Evolutionary conservation across 2,329 filamentous ascomycete species (phyloP).

Genomic region (Beauveria rudraprayagi): DNA sequence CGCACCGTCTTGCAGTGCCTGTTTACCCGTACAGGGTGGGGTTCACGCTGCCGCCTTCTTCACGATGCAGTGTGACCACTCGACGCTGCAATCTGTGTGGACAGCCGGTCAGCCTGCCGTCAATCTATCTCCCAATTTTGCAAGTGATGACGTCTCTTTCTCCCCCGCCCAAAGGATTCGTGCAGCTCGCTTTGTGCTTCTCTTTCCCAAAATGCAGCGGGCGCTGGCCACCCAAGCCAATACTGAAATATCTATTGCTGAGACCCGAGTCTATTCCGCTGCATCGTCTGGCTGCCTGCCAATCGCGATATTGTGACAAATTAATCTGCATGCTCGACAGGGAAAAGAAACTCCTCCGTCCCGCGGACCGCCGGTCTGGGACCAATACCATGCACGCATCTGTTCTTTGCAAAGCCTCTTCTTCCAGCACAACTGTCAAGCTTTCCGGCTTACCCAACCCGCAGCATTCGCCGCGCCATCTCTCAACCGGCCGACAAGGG

Average conservation of each 20-base stretch:
- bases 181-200: neutral
- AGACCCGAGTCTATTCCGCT: neutral
- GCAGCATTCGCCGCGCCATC: conserved; percentile 2
- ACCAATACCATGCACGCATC: neutral
- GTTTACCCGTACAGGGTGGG: neutral
- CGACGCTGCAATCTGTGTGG: neutral
- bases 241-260: neutral
- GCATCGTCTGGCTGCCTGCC: neutral
- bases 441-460: neutral
- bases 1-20: neutral
- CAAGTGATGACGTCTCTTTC: neutral
- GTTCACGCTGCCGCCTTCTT: neutral
- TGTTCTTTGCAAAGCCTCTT: neutral
- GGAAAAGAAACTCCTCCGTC: neutral
- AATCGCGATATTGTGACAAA: neutral
- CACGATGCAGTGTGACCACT: neutral
- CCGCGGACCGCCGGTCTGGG: neutral
- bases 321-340: neutral
- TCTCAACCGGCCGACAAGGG: neutral
- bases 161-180: neutral
- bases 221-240: neutral
- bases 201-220: neutral
- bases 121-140: neutral
- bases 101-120: neutral
- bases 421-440: neutral